Base-by-base conservation (phyloP, 805 yeast species). In the Yarrowia sp. region DNA sequence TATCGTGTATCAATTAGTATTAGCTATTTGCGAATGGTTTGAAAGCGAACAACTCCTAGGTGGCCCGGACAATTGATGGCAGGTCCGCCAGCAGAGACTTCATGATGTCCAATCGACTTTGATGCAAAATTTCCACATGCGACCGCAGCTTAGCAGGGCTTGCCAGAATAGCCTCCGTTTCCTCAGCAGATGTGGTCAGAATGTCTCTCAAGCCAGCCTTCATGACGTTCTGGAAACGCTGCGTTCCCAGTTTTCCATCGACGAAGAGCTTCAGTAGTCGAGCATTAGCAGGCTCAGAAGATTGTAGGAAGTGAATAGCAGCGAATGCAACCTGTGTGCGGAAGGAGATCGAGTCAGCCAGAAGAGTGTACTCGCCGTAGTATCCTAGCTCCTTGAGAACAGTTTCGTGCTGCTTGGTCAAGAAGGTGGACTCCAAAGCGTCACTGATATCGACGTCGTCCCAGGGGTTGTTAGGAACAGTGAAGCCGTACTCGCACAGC, bases 401-500 rank as follows among this genome's bases (percentile, higher is more conserved):
- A 10, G 72, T 73, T 1, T 65, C 64, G 41, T 84, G 85, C 0
- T 65, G 60, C 0, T 72, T 71, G 4, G 68, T 70, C 6, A 76
- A 65, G 24, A 84, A 67, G 51, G 77, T 38, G 1, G 68, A 64
- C 2, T 69, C 39, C 2, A 90, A 68, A 36, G 75, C 72, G 0
- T 71, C 71, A 0, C 88, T 73, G 4, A 92, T 69, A 69, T 92
- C 96, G 2, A 91, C 70, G 65, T 76, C 84, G 67, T 90, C 85
- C 90, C 92, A 88, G 19, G 71, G 73, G 69, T 90, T 90, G 0
- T 71, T 68, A 0, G 71, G 70, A 1, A 88, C 72, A 35, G 79
- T 78, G 76, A 93, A 93, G 0, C 97, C 98, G 70, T 93, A 93
- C 72, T 93, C 98, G 68, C 88, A 84, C 9, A 90, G 75, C 32